Percentiles rank a stretch among this genome's conserved stretches.
These are phyloP conservation scores for Beauveria brongniartii DNA, from an alignment of 2,329 filamentous ascomycete species.

Conservation along the genomic window DNA sequence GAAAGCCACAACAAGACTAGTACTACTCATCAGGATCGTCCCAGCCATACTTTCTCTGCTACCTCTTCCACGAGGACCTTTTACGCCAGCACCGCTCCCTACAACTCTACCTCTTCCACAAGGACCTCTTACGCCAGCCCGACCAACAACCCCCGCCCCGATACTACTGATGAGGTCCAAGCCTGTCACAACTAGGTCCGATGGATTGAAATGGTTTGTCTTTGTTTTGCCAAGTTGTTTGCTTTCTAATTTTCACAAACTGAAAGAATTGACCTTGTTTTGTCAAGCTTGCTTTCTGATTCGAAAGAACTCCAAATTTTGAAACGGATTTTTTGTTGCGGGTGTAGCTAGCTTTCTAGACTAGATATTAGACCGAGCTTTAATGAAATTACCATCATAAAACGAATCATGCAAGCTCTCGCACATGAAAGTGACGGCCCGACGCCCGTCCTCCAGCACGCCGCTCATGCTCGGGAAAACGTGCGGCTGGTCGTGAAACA, in stretches of 20 bases:
- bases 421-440: slow-evolving; percentile 38
- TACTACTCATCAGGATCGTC: background rate
- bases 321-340: background rate
- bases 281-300: no score
- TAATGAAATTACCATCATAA: background rate
- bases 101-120: no score
- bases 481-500: slow-evolving; percentile 49
- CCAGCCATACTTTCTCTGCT: no score
- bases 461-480: slow-evolving; percentile 52
- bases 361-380: background rate
- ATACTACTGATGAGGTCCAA: background rate
- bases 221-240: no score
- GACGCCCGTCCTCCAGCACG: slow-evolving; percentile 40
- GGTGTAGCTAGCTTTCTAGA: background rate
- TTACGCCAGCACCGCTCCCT: no score
- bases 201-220: no score
- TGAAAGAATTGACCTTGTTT: background rate
- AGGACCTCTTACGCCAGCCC: no score
- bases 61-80: no score
- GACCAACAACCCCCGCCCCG: background rate
- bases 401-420: slow-evolving; percentile 16
- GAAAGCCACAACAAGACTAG: background rate
- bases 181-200: background rate
- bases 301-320: no score
- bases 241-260: background rate